These are phyloP conservation scores for Monosporascus sp. DNA, from an alignment of 2,329 filamentous ascomycete genomes.

Conservation along the genomic window DNA sequence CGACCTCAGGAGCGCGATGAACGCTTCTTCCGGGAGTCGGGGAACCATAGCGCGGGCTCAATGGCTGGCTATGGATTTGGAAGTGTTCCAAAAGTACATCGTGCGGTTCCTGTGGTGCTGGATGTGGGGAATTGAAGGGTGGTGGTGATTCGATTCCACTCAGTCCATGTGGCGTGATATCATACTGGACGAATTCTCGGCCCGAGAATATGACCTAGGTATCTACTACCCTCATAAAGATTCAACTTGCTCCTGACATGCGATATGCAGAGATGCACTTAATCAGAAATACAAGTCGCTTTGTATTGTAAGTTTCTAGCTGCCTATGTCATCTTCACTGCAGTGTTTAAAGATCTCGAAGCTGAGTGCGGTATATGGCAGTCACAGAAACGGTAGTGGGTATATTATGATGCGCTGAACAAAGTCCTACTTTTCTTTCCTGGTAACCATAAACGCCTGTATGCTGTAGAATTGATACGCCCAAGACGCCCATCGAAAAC, in stretches of 20 bases:
- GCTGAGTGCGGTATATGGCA: no score
- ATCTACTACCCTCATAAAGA: no score
- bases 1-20: slow-evolving; percentile 21
- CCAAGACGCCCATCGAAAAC: slow-evolving; percentile 2
- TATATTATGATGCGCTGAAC: slow-evolving; percentile 26
- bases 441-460: slow-evolving; percentile 23
- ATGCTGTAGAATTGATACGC: slow-evolving; percentile 15
- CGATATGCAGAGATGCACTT: no score
- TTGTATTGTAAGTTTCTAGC: no score
- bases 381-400: not conserved
- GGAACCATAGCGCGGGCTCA: slow-evolving; percentile 19
- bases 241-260: no score
- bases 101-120: slow-evolving; percentile 4
- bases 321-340: no score
- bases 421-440: slow-evolving; percentile 20
- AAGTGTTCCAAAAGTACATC: not conserved
- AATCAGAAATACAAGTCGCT: no score
- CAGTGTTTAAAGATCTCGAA: no score
- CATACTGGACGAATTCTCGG: no score
- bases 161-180: no score
- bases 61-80: slow-evolving; percentile 12
- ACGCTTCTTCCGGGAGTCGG: slow-evolving; percentile 20
- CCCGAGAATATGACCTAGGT: no score
- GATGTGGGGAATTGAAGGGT: not conserved
- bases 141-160: no score